Evolutionary conservation across 2,329 filamentous ascomycete genomes (phyloP).

Genomic region (Colletotrichum costaricense): DNA sequence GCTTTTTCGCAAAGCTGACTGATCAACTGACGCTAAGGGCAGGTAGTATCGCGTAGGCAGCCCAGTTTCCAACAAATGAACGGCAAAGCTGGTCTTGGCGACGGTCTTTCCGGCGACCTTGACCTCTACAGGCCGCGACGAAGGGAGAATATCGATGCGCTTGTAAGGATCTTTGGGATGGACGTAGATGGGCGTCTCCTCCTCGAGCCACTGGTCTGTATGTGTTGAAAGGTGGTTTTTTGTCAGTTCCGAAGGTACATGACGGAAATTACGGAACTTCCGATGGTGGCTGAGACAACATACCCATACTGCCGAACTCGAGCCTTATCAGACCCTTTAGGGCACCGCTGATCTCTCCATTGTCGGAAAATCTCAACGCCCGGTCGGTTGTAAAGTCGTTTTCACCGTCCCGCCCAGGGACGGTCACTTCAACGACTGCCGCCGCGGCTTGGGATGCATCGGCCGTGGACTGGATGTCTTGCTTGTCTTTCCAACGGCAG

Average conservation of each 20-base stretch:
- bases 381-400: slow-evolving; percentile 44
- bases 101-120: slow-evolving; percentile 58
- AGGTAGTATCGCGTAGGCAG: slow-evolving; percentile 71
- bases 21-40: slow-evolving; percentile 61
- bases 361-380: slow-evolving; percentile 52
- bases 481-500: slow-evolving; percentile 42
- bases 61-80: slow-evolving; percentile 71
- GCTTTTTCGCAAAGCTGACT: slow-evolving; percentile 58
- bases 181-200: slow-evolving; percentile 67
- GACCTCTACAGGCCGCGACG: slow-evolving; percentile 63
- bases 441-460: slow-evolving; percentile 36
- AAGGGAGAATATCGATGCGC: slow-evolving; percentile 70
- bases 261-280: background rate
- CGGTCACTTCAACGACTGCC: slow-evolving; percentile 45
- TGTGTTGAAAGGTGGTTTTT: background rate
- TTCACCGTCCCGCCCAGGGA: slow-evolving; percentile 41
- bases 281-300: background rate
- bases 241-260: background rate
- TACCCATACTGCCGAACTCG: slow-evolving; percentile 50
- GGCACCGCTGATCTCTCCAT: slow-evolving; percentile 46
- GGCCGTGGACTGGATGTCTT: slow-evolving; percentile 41
- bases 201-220: slow-evolving; percentile 59
- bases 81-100: slow-evolving; percentile 55
- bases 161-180: slow-evolving; percentile 78
- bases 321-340: slow-evolving; percentile 47